Percentiles rank a stretch among this genome's conserved stretches.
Conservation (phyloP, 2,329 filamentous ascomycete genomes). For the Colletotrichum spinosum region DNA sequence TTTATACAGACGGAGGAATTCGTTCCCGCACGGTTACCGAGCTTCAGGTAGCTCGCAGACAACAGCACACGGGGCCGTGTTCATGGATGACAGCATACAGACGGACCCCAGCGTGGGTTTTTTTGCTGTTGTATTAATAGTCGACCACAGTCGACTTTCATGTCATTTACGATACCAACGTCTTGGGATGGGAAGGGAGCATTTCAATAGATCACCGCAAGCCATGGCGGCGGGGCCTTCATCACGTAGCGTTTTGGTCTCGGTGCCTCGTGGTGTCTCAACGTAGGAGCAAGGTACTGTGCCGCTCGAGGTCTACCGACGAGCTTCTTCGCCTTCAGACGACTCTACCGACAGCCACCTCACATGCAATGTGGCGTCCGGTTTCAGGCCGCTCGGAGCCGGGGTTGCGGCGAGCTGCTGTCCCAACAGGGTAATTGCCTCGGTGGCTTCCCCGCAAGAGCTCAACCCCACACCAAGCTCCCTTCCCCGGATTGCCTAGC, state of each 20-base stretch:
- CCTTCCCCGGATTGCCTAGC: constrained; percentile 36
- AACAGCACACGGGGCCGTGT: constrained; percentile 7
- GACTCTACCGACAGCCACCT: not conserved
- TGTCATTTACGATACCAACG: constrained; percentile 37
- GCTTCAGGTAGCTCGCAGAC: constrained; percentile 55
- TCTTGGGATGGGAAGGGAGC: constrained; percentile 22
- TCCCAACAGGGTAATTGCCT: constrained; percentile 49
- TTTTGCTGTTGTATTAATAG: constrained; percentile 33
- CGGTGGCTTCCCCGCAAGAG: constrained; percentile 47
- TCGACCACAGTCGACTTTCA: constrained; percentile 26
- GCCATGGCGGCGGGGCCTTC: not conserved
- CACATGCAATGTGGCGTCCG: constrained; percentile 23
- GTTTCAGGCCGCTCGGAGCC: constrained; percentile 26
- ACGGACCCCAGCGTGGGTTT: constrained; percentile 16
- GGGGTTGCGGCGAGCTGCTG: constrained; percentile 41
- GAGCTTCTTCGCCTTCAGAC: not conserved
- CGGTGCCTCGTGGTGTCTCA: constrained; percentile 1
- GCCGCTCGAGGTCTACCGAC: not conserved
- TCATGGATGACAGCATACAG: constrained; percentile 14
- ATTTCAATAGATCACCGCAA: constrained; percentile 28
- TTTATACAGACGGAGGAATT: constrained; percentile 51
- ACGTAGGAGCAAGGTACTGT: not conserved
- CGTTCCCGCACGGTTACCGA: constrained; percentile 69
- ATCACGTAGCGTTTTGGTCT: not conserved
- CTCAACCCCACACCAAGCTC: constrained; percentile 30